Conservation (phyloP, 2,329 filamentous ascomycete species). For the Verticillium albo-atrum region DNA sequence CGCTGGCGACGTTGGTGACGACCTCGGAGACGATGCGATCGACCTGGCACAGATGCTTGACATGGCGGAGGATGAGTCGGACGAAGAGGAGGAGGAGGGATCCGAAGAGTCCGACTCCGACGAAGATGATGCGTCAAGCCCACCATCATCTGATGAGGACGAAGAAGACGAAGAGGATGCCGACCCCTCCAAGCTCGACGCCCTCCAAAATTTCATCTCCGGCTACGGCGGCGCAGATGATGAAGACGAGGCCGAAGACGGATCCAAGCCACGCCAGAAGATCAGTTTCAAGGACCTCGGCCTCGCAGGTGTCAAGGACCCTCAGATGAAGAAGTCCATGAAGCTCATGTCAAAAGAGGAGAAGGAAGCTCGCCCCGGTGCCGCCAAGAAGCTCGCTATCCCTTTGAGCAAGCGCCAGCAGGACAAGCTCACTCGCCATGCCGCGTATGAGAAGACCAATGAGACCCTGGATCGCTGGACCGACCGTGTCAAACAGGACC, state of each 20-base stretch:
- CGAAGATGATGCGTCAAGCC: slow-evolving; percentile 42
- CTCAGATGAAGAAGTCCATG: slow-evolving; percentile 71
- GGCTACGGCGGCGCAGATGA: slow-evolving; percentile 62
- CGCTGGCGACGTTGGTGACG: slow-evolving; percentile 51
- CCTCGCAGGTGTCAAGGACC: slow-evolving; percentile 67
- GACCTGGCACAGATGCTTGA: slow-evolving; percentile 55
- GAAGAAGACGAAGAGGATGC: slow-evolving; percentile 43
- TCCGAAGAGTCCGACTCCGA: slow-evolving; percentile 38
- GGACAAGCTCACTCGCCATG: slow-evolving; percentile 74
- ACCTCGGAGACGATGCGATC: slow-evolving; percentile 55
- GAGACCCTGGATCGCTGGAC: slow-evolving; percentile 88
- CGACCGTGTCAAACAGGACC: slow-evolving; percentile 91
- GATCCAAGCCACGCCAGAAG: slow-evolving; percentile 40
- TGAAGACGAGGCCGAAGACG: slow-evolving; percentile 32
- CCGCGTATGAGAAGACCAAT: slow-evolving; percentile 86
- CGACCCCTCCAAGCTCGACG: slow-evolving; percentile 55
- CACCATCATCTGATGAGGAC: slow-evolving; percentile 39
- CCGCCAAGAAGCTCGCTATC: slow-evolving; percentile 67
- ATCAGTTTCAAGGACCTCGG: slow-evolving; percentile 72
- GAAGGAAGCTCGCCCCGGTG: slow-evolving; percentile 40
- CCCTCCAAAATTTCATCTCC: slow-evolving; percentile 65
- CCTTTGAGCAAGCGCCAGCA: slow-evolving; percentile 84
- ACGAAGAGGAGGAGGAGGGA: slow-evolving; percentile 42
- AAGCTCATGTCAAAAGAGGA: slow-evolving; percentile 67
- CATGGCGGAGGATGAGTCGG: slow-evolving; percentile 45